Percentiles rank a stretch among this genome's conserved stretches.
These are phyloP conservation scores for Solanum medicagineum DNA, from an alignment of 257 asterid genomes.

Conservation along the genomic window DNA sequence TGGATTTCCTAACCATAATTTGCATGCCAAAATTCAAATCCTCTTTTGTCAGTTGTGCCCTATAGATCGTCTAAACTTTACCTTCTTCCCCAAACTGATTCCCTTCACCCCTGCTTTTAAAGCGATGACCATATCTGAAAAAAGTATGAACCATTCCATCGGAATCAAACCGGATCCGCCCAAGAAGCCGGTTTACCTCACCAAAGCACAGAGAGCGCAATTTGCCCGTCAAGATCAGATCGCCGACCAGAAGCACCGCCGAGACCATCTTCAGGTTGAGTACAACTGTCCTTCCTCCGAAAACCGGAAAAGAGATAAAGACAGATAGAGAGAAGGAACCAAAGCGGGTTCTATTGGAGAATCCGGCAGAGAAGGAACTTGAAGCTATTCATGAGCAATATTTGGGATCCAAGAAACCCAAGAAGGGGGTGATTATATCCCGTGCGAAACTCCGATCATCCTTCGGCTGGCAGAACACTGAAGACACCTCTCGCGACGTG, in stretches of 20 bases:
- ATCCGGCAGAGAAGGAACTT: conserved; percentile 25
- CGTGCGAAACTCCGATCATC: conserved; percentile 30
- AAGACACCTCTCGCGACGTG: conserved; percentile 45
- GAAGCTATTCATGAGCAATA: conserved; percentile 29
- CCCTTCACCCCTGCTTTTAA: neutral
- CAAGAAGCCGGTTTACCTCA: conserved; percentile 55
- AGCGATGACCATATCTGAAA: neutral
- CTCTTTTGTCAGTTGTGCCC: neutral
- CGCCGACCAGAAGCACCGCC: conserved; percentile 33
- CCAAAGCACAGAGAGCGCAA: conserved; percentile 10
- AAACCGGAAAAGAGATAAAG: conserved; percentile 11
- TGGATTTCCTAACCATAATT: too few relatives aligned
- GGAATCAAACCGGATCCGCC: conserved; percentile 9
- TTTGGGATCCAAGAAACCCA: conserved; percentile 40
- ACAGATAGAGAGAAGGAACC: conserved; percentile 9
- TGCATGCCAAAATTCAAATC: neutral
- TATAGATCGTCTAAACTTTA: neutral
- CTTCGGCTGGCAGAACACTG: conserved; percentile 45
- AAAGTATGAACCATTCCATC: neutral
- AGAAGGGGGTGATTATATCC: conserved; percentile 23
- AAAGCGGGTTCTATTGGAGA: conserved; percentile 37
- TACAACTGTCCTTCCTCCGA: conserved; percentile 14
- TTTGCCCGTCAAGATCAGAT: conserved; percentile 49
- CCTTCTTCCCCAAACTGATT: neutral
- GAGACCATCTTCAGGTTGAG: conserved; percentile 4